Evolutionary conservation across 148 eudicot genomes (phyloP), one percentile per base, ranked within the genome.

Genomic region (Camellia lanceoleosa): DNA sequence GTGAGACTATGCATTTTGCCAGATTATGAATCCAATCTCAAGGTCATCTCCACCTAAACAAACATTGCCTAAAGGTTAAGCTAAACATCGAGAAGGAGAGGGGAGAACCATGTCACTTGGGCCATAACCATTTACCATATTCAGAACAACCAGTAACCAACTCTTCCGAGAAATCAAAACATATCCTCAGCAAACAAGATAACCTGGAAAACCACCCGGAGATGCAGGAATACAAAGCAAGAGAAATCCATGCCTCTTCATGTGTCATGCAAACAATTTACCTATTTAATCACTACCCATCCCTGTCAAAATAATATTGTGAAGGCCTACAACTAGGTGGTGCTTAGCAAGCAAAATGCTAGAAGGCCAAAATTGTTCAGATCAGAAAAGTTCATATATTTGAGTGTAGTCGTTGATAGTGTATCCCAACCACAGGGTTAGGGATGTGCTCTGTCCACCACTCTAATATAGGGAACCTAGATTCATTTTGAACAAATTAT

Each of bases 261-360:
- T 7, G 5, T 69, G 20, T 44, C 23, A 69, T 8, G 5, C 7
- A 16, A 18, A 15, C 60, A 56, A 56, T 56, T 56, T 56, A 16
- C 71, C 71, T 67, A 67, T 42, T 67, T 64, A 30, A 41, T 19
- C 68, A 13, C 41, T 64, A 64, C 41, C 41, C 5, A 64, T 41
- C 49, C 42, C 13, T 7, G 18, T 67, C 47, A 67, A 41, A 66
- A 41, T 41, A 66, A 12, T 68, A 68, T 5, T 42, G 71, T 44
- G 9, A 42, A 68, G 71, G 71, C 71, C 71, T 5, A 68, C 46
- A 68, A 4, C 6, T 49, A 49, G 52, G 0, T 7, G 15, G 12
- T 56, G 13, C 13, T 10, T 56, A 56, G 51, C 52, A 68, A 43
- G 52, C 72, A 68, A 68, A 68, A 68, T 43, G 72, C 72, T 68